Conservation (phyloP, 108 stramenopile genomes). For the Discostella stelligeroides region DNA sequence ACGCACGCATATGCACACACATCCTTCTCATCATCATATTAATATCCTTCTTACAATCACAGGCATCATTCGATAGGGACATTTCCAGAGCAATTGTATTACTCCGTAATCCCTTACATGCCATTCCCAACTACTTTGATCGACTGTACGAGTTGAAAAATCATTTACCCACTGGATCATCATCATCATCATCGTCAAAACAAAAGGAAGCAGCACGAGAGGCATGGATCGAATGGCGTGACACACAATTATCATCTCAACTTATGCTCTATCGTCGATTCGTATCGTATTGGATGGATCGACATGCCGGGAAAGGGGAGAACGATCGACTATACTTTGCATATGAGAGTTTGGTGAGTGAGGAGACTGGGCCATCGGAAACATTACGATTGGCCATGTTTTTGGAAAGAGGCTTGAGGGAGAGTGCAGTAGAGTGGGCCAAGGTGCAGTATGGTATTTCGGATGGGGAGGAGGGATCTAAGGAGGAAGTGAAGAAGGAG, state of each 20-base stretch:
- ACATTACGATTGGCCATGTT: conserved; percentile 24
- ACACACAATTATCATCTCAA: conserved; percentile 28
- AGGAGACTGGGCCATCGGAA: conserved; percentile 19
- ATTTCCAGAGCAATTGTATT: conserved; percentile 27
- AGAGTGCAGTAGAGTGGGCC: conserved; percentile 21
- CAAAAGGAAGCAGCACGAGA: conserved; percentile 12
- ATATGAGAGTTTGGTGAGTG: conserved; percentile 30
- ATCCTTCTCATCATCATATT: not conserved
- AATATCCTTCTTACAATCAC: not conserved
- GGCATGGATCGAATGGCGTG: conserved; percentile 40
- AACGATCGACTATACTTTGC: conserved; percentile 30
- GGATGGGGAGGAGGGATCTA: not conserved
- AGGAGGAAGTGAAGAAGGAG: too few species aligned
- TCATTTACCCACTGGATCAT: conserved; percentile 22
- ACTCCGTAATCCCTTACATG: conserved; percentile 39
- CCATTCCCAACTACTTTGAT: conserved; percentile 41
- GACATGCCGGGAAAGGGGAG: conserved; percentile 18
- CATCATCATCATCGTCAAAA: conserved; percentile 6
- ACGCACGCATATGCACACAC: too few species aligned
- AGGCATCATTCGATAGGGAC: conserved; percentile 33
- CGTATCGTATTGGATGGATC: conserved; percentile 46
- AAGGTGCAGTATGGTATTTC: not conserved
- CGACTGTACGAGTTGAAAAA: conserved; percentile 33
- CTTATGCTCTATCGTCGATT: conserved; percentile 36
- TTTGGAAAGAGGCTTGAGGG: conserved; percentile 14